These are phyloP conservation scores for Saprolegnia parasitica DNA, from an alignment of 352 stramenopile genomes.

Conservation along the genomic window DNA sequence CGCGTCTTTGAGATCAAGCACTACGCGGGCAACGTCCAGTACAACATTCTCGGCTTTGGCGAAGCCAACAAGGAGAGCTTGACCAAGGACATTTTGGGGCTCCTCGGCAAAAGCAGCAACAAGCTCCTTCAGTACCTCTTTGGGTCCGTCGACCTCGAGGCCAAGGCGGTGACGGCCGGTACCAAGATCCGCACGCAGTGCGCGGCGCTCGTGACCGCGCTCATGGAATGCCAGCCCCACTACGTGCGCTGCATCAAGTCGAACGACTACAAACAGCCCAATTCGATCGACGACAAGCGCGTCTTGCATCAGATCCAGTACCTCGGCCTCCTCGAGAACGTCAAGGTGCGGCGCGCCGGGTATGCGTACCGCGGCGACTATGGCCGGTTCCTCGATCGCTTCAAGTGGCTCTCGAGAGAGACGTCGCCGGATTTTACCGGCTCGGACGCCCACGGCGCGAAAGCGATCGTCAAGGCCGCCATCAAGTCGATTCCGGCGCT, in stretches of 20 bases:
- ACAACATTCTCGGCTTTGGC: conserved; percentile 81
- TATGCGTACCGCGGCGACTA: conserved; percentile 86
- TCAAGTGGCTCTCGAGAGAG: conserved; percentile 72
- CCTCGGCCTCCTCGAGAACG: conserved; percentile 79
- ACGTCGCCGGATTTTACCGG: conserved; percentile 77
- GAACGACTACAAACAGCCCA: conserved; percentile 85
- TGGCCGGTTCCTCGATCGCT: conserved; percentile 79
- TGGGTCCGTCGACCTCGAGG: conserved; percentile 65
- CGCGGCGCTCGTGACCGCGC: conserved; percentile 73
- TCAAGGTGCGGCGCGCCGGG: conserved; percentile 80
- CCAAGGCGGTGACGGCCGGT: conserved; percentile 70
- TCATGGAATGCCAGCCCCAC: conserved; percentile 88
- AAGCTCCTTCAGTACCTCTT: conserved; percentile 86
- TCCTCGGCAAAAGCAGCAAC: conserved; percentile 77
- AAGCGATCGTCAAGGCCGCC: conserved; percentile 74
- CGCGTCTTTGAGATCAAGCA: conserved; percentile 76
- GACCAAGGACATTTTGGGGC: conserved; percentile 56
- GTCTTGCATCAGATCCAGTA: conserved; percentile 88
- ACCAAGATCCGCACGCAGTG: conserved; percentile 86
- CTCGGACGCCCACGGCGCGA: conserved; percentile 79
- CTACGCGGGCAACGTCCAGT: conserved; percentile 83
- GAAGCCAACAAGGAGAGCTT: conserved; percentile 73
- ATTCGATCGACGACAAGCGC: conserved; percentile 80
- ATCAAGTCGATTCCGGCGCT: conserved; percentile 62
- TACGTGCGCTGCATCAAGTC: conserved; percentile 92